Base-by-base conservation (phyloP, 1,284 basidiomycete species). In the Heterobasidion parviporum region DNA sequence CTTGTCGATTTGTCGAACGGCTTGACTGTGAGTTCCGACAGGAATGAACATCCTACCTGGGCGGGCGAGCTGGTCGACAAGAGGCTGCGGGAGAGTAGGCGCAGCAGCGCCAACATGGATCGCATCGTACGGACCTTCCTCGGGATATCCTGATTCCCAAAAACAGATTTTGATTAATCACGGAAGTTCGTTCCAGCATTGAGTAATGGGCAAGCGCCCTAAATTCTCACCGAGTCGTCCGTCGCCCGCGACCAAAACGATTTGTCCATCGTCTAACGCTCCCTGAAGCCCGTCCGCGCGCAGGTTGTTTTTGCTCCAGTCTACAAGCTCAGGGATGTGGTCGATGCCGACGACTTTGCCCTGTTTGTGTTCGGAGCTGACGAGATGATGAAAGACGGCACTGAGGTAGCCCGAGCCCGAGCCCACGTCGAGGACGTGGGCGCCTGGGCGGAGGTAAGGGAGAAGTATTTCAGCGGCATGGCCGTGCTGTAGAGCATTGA, bases 51-150 rank as follows among this genome's bases (percentile, higher is more conserved):
- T 92, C 52, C 92, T 76, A 2, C 96, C 96, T 0, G 93, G 93
- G 1, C 71, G 70, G 12, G 87, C 89, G 4, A 98, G 84, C 69
- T 96, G 89, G 12, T 92, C 81, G 32, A 98, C 68, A 0, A 98
- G 78, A 0, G 78, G 68, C 38, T 81, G 68, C 0, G 94, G 94
- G n/a, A 94, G 71, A 0, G 66, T 76, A 0, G 91, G 87, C 0
- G 94, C 87, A 0, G 95, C 94, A 0, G 96, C 96, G 5, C 96
- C 96, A 18, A 98, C 96, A 64, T 99, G 96, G 50, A 98, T 98
- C 0, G 84, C 89, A 61, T 92, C 82, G 67, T 88, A 97, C 0
- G 92, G 92, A 20, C 61, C 60, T 26, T 61, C 61, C 35, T 59
- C 50, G 5, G 56, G 50, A 34, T 58, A 62, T 10, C 62, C 62